Conservation (phyloP, 2,329 filamentous ascomycete genomes). For the Pezicula radicicola region DNA sequence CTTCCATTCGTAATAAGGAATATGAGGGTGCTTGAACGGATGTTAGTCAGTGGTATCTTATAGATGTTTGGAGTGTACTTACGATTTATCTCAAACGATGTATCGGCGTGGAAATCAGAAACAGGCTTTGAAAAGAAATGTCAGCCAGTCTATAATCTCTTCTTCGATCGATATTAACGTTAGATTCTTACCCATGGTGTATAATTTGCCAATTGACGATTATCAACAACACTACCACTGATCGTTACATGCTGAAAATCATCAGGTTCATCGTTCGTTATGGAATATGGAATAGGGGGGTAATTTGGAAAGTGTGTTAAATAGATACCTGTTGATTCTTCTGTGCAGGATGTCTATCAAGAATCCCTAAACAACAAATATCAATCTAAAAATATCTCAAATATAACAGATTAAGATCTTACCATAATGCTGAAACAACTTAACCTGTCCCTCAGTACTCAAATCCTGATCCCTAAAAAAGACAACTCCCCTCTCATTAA, state of each 20-base stretch:
- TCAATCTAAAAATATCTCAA: too few relatives aligned
- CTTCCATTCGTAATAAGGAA: slow-evolving; percentile 48
- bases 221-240: slow-evolving; percentile 40
- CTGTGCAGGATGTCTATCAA: slow-evolving; percentile 45
- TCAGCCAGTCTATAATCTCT: slow-evolving; percentile 7
- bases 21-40: slow-evolving; percentile 38
- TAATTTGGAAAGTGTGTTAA: too few relatives aligned
- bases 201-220: slow-evolving; percentile 41
- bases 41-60: slow-evolving; percentile 1
- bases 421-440: slow-evolving; percentile 46
- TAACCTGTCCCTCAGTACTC: slow-evolving; percentile 38
- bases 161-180: not conserved
- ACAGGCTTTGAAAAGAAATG: slow-evolving; percentile 7
- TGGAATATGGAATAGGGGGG: too few relatives aligned
- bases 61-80: not conserved
- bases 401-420: too few relatives aligned
- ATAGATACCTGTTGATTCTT: slow-evolving; percentile 25
- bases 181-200: slow-evolving; percentile 35
- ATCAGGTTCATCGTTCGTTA: too few relatives aligned
- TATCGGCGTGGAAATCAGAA: slow-evolving; percentile 45
- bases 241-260: slow-evolving; percentile 41
- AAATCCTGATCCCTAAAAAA: slow-evolving; percentile 47
- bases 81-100: slow-evolving; percentile 47
- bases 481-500: slow-evolving; percentile 45
- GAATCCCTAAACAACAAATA: slow-evolving; percentile 8